Evolutionary conservation across 306 rosid species (phyloP), one percentile per base, ranked within the genome.

Genomic region (Biancaea sappan): DNA sequence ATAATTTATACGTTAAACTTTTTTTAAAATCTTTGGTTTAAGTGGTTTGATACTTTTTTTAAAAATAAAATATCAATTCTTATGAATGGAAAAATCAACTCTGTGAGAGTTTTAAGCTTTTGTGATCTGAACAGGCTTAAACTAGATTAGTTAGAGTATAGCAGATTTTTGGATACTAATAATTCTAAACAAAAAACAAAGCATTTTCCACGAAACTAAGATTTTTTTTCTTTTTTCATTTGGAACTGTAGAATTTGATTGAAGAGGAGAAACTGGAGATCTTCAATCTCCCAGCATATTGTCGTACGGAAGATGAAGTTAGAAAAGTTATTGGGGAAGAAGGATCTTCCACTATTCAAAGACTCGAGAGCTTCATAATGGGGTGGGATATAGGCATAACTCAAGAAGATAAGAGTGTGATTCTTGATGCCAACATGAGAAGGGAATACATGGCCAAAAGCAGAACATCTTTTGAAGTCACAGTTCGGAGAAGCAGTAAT

Each of bases 221-320:
- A n/a, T 10, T 41, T 10, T 41, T 2, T 1, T 40, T 8, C 0
- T 2, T 0, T 3, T 8, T 40, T 1, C 11, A 9, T 40, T 40
- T 53, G 60, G n/a, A n/a, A n/a, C 15, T 77, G 50, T 80, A 88
- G 90, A 85, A 85, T 32, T 25, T 77, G 21, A 80, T 88, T n/a
- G 85, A 86, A 54, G 47, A 71, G 50, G 37, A 22, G 50, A 80
- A 79, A 24, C 2, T 86, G 73, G 78, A 82, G 35, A 37, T 38
- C 8, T 86, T 84, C 66, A 76, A 78, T 75, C 0, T 84, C 2
- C 91, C 93, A 7, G 18, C 40, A 0, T 80, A 84, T 8, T 8
- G 26, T 38, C 83, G 90, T 1, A 68, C 78, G 0, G 32, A 65
- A 0, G 21, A 48, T 13, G 87, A 86, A 71, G 70, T 88, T 3